phyloP scores from a whole-genome alignment of 2,329 filamentous ascomycete species.

The Emericellopsis cladophorae region DNA sequence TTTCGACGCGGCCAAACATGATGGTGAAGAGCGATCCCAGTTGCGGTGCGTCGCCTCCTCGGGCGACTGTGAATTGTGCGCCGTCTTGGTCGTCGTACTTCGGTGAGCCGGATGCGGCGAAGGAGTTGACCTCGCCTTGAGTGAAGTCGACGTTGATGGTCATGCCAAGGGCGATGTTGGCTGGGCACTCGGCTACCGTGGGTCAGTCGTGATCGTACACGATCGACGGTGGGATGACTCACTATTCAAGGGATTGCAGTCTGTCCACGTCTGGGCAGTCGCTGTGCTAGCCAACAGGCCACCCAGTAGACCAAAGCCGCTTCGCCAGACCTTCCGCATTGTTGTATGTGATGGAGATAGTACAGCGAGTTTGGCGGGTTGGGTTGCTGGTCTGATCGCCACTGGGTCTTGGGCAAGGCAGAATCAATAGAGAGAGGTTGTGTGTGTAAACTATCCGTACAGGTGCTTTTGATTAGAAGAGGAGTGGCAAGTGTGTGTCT shows the following conservation, averaged over 20 bases:
- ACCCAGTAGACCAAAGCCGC: conserved; percentile 4
- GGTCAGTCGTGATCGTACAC: not conserved
- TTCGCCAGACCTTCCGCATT: not conserved
- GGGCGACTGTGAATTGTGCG: conserved; percentile 65
- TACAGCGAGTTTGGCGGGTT: too few relatives aligned
- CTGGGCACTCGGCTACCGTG: conserved; percentile 38
- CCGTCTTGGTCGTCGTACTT: conserved; percentile 61
- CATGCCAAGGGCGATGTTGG: conserved; percentile 71
- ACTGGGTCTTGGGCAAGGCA: too few relatives aligned
- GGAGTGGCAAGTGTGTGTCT: not conserved
- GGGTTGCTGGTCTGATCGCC: too few relatives aligned
- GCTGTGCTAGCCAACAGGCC: conserved; percentile 9
- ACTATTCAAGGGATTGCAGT: conserved; percentile 23
- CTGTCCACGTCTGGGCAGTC: conserved; percentile 25
- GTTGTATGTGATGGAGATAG: not conserved
- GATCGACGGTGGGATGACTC: not conserved
- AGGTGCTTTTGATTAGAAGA: not conserved
- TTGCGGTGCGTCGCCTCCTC: conserved; percentile 73
- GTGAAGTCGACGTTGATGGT: conserved; percentile 78
- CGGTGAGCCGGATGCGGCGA: conserved; percentile 55
- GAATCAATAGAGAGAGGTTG: too few relatives aligned
- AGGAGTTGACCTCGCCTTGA: conserved; percentile 64
- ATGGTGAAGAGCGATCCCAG: conserved; percentile 92
- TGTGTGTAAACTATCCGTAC: too few relatives aligned
- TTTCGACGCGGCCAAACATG: conserved; percentile 92